These are phyloP conservation scores for Neoarthrinium moseri DNA, from an alignment of 2,329 filamentous ascomycete species.

Conservation along the genomic window DNA sequence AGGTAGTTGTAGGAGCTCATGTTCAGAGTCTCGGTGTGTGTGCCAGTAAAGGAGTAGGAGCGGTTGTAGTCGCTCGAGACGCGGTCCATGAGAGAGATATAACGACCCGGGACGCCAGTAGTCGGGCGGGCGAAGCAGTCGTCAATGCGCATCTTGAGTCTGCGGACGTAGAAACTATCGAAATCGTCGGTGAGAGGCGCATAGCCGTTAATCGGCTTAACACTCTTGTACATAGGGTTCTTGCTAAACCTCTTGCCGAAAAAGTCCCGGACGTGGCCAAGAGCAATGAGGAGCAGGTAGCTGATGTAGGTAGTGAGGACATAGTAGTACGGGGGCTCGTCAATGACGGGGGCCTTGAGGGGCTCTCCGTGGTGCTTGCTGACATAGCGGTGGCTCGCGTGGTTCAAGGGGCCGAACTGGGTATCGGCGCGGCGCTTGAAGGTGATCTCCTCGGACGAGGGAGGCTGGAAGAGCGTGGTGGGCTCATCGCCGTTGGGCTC, in stretches of 20 bases:
- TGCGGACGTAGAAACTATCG: slow-evolving; percentile 95
- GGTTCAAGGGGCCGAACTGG: slow-evolving; percentile 84
- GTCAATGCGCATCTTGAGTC: slow-evolving; percentile 91
- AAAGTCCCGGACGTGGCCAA: slow-evolving; percentile 94
- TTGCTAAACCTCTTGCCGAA: slow-evolving; percentile 95
- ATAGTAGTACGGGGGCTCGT: slow-evolving; percentile 96
- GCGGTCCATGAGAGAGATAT: slow-evolving; percentile 89
- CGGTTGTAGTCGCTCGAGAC: slow-evolving; percentile 89
- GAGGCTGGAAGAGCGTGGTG: slow-evolving; percentile 83
- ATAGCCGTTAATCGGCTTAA: slow-evolving; percentile 83
- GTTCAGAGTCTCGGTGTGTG: slow-evolving; percentile 91
- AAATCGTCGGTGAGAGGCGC: slow-evolving; percentile 97
- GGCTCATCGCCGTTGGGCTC: slow-evolving; percentile 71
- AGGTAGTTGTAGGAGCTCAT: slow-evolving; percentile 99
- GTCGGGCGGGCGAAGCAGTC: slow-evolving; percentile 94
- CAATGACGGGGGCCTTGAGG: slow-evolving; percentile 81
- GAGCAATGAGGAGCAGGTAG: slow-evolving; percentile 92
- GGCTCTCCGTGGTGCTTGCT: slow-evolving; percentile 82
- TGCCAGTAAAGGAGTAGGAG: slow-evolving; percentile 85
- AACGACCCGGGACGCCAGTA: slow-evolving; percentile 90
- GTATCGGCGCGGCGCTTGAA: slow-evolving; percentile 76
- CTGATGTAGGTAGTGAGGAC: slow-evolving; percentile 97
- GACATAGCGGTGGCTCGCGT: slow-evolving; percentile 80
- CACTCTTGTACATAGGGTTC: slow-evolving; percentile 75
- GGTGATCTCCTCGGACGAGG: slow-evolving; percentile 78